Evolutionary conservation across 176 grass and related monocot species (phyloP).

Genomic region (Musa troglodytarum): DNA sequence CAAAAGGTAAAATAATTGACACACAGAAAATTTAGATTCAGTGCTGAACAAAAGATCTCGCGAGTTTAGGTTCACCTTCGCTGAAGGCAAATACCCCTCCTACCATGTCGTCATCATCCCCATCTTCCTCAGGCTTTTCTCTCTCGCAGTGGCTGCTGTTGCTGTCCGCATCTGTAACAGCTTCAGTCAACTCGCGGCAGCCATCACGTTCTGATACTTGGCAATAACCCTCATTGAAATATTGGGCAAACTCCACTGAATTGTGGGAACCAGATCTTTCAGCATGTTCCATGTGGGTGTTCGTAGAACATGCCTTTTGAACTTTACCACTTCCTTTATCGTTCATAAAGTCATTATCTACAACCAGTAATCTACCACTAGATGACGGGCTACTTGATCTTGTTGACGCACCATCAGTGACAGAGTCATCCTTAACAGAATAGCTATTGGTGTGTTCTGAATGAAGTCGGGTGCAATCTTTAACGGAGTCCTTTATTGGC

Average conservation of each 20-base stretch:
- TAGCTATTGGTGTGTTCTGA: constrained; percentile 25
- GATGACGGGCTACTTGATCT: constrained; percentile 26
- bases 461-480: constrained; percentile 13
- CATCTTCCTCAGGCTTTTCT: constrained; percentile 98
- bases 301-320: constrained; percentile 29
- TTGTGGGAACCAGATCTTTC: constrained; percentile 51
- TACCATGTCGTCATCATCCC: constrained; percentile 88
- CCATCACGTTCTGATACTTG: constrained; percentile 98
- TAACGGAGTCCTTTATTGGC: background rate
- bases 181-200: constrained; percentile 99
- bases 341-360: constrained; percentile 30
- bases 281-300: constrained; percentile 39
- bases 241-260: constrained; percentile 81
- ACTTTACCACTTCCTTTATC: constrained; percentile 28
- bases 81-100: constrained; percentile 96
- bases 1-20: background rate
- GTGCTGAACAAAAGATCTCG: background rate
- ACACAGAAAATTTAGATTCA: background rate
- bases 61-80: constrained; percentile 44
- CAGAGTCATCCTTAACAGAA: constrained; percentile 48
- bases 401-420: constrained; percentile 24
- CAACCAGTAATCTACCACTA: constrained; percentile 17
- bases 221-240: constrained; percentile 99
- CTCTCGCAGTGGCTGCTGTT: constrained; percentile 99
- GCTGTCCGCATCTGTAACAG: constrained; percentile 99